Base-by-base conservation (phyloP, 2,329 filamentous ascomycete genomes). In the Diatrype stigma region DNA sequence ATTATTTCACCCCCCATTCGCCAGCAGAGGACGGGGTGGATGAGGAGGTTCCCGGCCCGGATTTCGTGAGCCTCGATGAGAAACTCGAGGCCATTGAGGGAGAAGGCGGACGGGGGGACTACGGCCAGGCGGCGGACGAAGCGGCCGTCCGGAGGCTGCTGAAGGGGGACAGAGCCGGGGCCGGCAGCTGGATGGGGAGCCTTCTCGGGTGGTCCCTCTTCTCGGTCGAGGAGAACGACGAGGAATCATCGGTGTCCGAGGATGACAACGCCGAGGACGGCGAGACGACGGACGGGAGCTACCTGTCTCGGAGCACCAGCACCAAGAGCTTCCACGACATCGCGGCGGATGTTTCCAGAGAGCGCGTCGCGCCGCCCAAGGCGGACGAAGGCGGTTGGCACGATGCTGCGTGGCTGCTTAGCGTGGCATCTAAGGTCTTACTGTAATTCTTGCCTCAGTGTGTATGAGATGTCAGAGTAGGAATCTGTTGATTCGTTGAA, bases 371-470 rank as follows among this genome's bases (percentile, higher is more conserved):
- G 19, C 72, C 76, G 11, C 63, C 79, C 63, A 75, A 75, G 40
- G 70, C 74, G 8, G 76, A 85, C 47, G 77, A 81, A 42, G 82
- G 81, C 16, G 78, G 78, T 8, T 87, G 84, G 84, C 76, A 80
- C 51, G 85, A 87, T 66, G 84, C 83, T 23, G 82, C 82, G 16
- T 88, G 84, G 85, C 67, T 88, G 45, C 67, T 87, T 50, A 84
- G 77, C 56, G 82, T 87, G 55, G 84, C 83, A 11, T 77, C 78
- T 23, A 84, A 82, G 61, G 79, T 85, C 42, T 70, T 85, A 58
- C 73, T 84, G 55, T 30, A 30, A 30, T 30, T 5, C 5, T 30
- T 30, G 26, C 5, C 10, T 6, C 10, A 10, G 26, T 30, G 10
- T 30, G 26, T 30, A 30, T 84, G 67, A 71, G 49, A 51, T 49